Evolutionary conservation across 2,329 filamentous ascomycete species (phyloP).

Genomic region (Beauveria sp.): DNA sequence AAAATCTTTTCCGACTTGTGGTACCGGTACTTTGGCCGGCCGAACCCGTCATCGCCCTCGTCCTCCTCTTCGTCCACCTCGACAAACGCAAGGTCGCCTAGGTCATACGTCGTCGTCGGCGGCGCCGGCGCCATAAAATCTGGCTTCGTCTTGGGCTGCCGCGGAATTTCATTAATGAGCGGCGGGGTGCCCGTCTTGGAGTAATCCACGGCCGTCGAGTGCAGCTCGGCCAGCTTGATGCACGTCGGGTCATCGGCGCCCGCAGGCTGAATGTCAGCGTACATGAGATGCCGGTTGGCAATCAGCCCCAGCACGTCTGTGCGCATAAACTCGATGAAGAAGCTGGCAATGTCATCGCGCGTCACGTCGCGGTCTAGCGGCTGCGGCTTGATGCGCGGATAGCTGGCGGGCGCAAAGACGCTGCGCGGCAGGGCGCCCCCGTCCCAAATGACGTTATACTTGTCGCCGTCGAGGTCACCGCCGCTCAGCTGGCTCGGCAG

Average conservation of each 20-base stretch:
- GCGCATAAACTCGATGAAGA: constrained; percentile 73
- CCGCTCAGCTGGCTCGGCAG: constrained; percentile 72
- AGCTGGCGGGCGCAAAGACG: constrained; percentile 57
- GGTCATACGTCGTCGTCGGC: constrained; percentile 35
- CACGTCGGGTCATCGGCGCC: constrained; percentile 51
- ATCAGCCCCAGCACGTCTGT: constrained; percentile 60
- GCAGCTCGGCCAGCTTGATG: constrained; percentile 49
- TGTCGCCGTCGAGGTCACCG: constrained; percentile 77
- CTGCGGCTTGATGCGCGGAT: constrained; percentile 48
- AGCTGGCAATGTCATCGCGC: constrained; percentile 63
- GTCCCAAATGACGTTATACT: constrained; percentile 77
- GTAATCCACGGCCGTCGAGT: constrained; percentile 68
- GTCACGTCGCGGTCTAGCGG: constrained; percentile 55
- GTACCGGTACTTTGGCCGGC: constrained; percentile 41
- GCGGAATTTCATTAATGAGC: constrained; percentile 36
- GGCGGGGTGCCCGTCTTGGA: constrained; percentile 65
- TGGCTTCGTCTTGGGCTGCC: constrained; percentile 33
- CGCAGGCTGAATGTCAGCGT: constrained; percentile 47
- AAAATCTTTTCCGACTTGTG: constrained; percentile 63
- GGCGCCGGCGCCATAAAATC: constrained; percentile 44
- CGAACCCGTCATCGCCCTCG: constrained; percentile 33
- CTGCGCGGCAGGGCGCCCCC: constrained; percentile 33
- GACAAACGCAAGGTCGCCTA: constrained; percentile 33
- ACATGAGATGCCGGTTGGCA: constrained; percentile 53
- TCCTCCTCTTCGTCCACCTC: constrained; percentile 30